Percentiles rank a stretch among this genome's conserved stretches.
phyloP scores from a whole-genome alignment of 257 asterid genomes.

The Leonotis leonurus region DNA sequence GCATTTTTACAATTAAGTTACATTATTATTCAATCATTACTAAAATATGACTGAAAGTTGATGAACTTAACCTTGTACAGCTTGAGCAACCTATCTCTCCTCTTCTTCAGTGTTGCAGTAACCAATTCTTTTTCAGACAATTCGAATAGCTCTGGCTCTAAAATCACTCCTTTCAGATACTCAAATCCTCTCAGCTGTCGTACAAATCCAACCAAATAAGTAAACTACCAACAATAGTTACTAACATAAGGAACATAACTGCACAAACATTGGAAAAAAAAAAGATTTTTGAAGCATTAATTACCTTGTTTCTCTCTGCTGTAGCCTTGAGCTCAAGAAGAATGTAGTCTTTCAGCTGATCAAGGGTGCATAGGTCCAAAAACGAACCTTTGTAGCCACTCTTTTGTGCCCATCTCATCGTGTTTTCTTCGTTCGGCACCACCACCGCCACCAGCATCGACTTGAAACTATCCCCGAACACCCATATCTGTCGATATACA shows the following conservation, averaged over 20 bases:
- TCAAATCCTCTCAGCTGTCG: conserved; percentile 81
- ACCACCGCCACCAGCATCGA: conserved; percentile 81
- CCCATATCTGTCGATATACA: conserved; percentile 76
- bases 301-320: conserved; percentile 92
- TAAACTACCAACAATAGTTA: too few relatives aligned
- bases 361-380: conserved; percentile 52
- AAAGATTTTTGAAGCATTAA: neutral
- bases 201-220: neutral
- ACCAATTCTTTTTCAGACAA: conserved; percentile 62
- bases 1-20: too few relatives aligned
- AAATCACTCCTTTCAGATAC: conserved; percentile 64
- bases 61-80: conserved; percentile 82
- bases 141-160: conserved; percentile 73
- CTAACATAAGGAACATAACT: too few relatives aligned
- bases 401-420: conserved; percentile 63
- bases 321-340: conserved; percentile 61
- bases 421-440: conserved; percentile 69
- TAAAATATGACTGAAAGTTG: too few relatives aligned
- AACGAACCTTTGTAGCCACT: conserved; percentile 45
- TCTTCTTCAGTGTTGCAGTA: conserved; percentile 90
- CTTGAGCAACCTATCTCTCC: conserved; percentile 62
- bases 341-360: conserved; percentile 50
- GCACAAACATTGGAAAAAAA: neutral
- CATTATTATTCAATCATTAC: too few relatives aligned
- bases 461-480: conserved; percentile 78